Evolutionary conservation across 805 yeast species (phyloP), one percentile per base, ranked within the genome.

Genomic region (Wickerhamiella sorbophila): DNA sequence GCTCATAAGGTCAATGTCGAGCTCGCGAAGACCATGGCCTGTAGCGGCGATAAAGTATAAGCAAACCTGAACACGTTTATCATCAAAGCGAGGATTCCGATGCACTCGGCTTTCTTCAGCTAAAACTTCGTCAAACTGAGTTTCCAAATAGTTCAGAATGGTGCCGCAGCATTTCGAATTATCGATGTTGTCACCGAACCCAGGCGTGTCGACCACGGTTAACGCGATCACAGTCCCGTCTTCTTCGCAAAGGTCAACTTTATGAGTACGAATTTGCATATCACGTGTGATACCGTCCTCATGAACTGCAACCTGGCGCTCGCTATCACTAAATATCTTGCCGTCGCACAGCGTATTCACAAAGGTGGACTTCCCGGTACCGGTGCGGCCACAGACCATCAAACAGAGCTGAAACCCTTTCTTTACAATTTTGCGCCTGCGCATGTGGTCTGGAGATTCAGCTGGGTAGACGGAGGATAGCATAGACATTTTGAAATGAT

Each of bases 21-120:
- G 65, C 52, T 79, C 86, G 41, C 77, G 74, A 2, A 65, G 59
- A 6, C 70, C 71, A 48, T 63, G 65, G 19, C 69, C 64, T 6
- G 70, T 67, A 5, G 76, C 70, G 21, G 77, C 70, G 42, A 86
- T 70, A 50, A 86, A 82, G 63, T 84, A 86, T 43, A 86, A 60
- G 51, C 86, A 74, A n/a, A 69, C 84, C 55, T 82, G 93, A 24
- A 82, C 84, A 44, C 91, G 68, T n/a, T 76, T 74, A 60, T 82
- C 94, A 32, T 65, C 65, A 44, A 74, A 73, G 39, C 83, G 67
- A 20, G 94, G 94, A 57, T 84, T 83, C 69, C 96, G 77, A 59
- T 72, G 72, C 48, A 86, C 83, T 48, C 88, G 70, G 1, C 91
- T 81, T 59, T 86, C 95, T 58, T 86, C 95, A 1, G 83, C 84